phyloP scores from a whole-genome alignment of 345 rosid species.

The Draba incana region DNA sequence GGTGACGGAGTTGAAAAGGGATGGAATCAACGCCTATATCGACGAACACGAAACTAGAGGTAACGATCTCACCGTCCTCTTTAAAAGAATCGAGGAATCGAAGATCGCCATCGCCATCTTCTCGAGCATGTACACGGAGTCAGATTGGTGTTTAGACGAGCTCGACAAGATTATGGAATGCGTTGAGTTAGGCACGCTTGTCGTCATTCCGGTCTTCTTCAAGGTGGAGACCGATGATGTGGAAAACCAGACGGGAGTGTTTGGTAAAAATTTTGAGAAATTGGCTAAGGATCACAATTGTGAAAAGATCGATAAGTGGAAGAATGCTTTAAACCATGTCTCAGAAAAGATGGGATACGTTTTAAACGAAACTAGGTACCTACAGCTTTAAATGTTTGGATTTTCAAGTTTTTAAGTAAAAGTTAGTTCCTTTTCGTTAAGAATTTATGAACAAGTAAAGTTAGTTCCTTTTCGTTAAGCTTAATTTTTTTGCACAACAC shows the following conservation, averaged over 20 bases:
- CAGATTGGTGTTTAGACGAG: neutral
- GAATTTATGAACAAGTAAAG: no score
- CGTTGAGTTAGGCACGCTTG: neutral
- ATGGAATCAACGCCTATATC: slow-evolving; percentile 20
- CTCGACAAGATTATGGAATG: slow-evolving; percentile 24
- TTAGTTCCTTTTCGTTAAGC: no score
- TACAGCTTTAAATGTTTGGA: no score
- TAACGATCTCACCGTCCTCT: neutral
- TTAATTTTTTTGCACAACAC: no score
- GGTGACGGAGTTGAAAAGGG: neutral
- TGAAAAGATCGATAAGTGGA: slow-evolving; percentile 7
- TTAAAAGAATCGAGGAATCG: neutral
- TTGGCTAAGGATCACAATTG: neutral
- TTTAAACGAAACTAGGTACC: neutral
- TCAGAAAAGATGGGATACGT: neutral
- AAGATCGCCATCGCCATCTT: slow-evolving; percentile 7
- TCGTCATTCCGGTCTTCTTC: slow-evolving; percentile 29
- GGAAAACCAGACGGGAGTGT: neutral
- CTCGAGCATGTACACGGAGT: slow-evolving; percentile 7
- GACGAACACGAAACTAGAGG: slow-evolving; percentile 5
- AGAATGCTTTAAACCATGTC: neutral
- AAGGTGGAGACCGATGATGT: slow-evolving; percentile 17
- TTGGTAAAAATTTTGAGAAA: slow-evolving; percentile 3
- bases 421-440: no score
- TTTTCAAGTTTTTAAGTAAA: no score